Base-by-base conservation (phyloP, 495 filamentous ascomycete genomes). In the Tetracladium setigerum region DNA sequence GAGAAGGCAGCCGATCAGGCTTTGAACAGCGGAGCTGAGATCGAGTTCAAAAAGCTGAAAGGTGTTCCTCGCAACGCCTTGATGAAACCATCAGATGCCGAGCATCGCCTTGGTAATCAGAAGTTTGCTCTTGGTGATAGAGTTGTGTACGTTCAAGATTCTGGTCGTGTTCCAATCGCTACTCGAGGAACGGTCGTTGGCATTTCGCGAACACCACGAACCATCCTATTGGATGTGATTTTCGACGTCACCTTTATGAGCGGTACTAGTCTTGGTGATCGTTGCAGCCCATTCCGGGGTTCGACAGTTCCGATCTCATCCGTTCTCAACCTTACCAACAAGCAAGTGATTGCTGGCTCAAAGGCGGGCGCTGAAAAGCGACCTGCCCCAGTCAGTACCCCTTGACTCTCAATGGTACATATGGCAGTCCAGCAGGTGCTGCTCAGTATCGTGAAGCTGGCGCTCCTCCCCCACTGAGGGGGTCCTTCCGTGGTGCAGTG, bases 231-330 rank as follows among this genome's bases (percentile, higher is more conserved):
- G 19, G 94, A 99, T 62, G 78, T 97, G 42, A 81, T 99, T 4
- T 97, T 95, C 59, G 94, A 99, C 59, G 74, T 76, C 14, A 84
- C 86, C 2, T 99, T 99, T 63, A 96, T 99, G 89, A 89, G 86
- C 49, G 94, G 91, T 42, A 95, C 88, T 0, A 89, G 84, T 0
- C 74, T 99, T 11, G 82, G 84, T 47, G 87, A 86, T 18, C 81
- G 94, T 18, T 97, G 94, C 63, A 86, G 88, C n/a, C 86, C 86
- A 5, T 97, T 97, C 81, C 81, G 94, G 32, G 94, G 94, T 33
- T 90, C 92, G 61, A 96, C 94, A 0, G 89, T 99, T 9, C 78
- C 86, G 1, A 73, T 81, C 14, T 79, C 81, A 9, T 83, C 86
- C 0, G 87, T 95, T 16, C 81, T 99, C 13, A 99, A 99, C 62